Conservation (phyloP, 75 land plant species). For the Sequoiadendron giganteum region DNA sequence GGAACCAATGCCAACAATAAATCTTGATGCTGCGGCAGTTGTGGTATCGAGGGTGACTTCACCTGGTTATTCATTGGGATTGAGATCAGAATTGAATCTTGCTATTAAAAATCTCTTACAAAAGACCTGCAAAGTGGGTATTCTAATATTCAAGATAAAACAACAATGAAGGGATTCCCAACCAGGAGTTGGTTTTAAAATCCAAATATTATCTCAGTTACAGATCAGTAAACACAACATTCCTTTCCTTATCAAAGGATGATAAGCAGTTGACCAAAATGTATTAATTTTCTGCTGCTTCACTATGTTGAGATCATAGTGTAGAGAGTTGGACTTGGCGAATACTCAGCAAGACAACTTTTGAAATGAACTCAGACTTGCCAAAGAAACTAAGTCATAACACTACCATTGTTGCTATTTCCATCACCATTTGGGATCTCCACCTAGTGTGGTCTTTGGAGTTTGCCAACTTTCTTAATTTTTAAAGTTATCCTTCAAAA, state of each 20-base stretch:
- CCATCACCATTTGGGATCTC: too few relatives aligned
- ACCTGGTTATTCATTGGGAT: conserved; percentile 42
- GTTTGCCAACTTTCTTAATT: background rate
- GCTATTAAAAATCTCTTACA: background rate
- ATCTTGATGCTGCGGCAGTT: conserved; percentile 69
- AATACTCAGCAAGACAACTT: too few relatives aligned
- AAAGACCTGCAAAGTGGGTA: background rate
- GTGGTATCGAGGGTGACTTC: conserved; percentile 65
- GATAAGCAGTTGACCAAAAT: background rate
- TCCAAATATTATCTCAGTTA: background rate
- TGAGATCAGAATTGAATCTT: background rate
- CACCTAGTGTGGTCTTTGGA: background rate
- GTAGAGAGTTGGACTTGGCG: too few relatives aligned
- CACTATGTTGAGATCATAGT: background rate
- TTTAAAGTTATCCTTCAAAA: background rate
- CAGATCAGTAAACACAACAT: background rate
- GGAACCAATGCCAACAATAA: conserved; percentile 66
- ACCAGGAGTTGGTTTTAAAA: background rate
- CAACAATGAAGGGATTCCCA: background rate
- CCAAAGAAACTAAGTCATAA: too few relatives aligned
- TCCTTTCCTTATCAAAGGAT: background rate
- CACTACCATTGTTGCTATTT: background rate
- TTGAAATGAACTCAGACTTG: too few relatives aligned
- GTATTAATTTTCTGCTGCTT: background rate
- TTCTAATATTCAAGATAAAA: background rate